These are phyloP conservation scores for Ammopiptanthus mongolicus DNA, from an alignment of 306 rosid genomes.

Conservation along the genomic window DNA sequence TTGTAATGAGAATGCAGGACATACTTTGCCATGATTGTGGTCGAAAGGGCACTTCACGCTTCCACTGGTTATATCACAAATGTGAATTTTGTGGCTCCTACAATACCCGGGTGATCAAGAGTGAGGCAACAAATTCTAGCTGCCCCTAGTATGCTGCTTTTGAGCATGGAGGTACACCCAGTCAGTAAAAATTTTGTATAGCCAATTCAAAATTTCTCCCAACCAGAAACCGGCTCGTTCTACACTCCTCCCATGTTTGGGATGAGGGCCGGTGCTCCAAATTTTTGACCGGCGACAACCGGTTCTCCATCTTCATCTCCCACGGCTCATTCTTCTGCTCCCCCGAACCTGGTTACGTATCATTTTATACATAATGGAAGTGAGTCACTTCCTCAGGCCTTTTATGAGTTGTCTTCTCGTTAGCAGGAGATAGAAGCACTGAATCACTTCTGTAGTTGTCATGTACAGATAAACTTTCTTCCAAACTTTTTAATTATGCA, in stretches of 20 bases:
- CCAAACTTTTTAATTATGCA: neutral
- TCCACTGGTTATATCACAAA: conserved; percentile 97
- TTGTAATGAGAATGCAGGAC: conserved; percentile 57
- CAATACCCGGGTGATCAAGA: conserved; percentile 89
- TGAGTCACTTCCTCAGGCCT: conserved; percentile 28
- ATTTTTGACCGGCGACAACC: no score
- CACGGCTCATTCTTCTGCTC: no score
- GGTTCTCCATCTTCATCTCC: no score
- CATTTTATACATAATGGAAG: conserved; percentile 25
- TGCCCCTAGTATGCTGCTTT: conserved; percentile 39
- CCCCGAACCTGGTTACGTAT: conserved; percentile 16
- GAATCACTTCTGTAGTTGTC: conserved; percentile 19
- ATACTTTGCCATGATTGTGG: conserved; percentile 93
- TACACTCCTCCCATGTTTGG: no score
- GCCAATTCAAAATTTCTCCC: conserved; percentile 48
- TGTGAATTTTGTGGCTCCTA: conserved; percentile 88
- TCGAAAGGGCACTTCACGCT: conserved; percentile 63
- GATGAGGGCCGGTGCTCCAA: no score
- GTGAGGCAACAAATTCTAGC: conserved; percentile 40
- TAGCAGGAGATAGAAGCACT: conserved; percentile 13
- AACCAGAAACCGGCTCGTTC: no score
- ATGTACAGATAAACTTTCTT: conserved; percentile 31
- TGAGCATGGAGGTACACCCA: conserved; percentile 12
- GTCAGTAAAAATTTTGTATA: conserved; percentile 65
- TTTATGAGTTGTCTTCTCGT: conserved; percentile 18